phyloP scores from a whole-genome alignment of 1,139 yeast genomes.

The Debaryomycetaceae sp. region DNA sequence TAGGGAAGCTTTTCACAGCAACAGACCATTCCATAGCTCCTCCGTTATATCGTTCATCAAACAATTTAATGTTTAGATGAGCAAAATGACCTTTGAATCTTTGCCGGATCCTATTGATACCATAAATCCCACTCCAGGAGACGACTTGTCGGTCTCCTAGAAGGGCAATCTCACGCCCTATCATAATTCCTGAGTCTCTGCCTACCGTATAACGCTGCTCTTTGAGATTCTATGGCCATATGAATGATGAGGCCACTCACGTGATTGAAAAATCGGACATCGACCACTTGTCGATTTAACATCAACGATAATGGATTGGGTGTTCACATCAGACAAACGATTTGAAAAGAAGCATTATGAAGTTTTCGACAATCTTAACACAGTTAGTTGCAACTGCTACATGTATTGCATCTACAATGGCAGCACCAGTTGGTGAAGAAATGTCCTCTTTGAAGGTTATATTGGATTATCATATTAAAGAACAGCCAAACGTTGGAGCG shows the following conservation, averaged over 20 bases:
- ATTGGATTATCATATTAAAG: constrained; percentile 40
- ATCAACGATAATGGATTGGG: neutral
- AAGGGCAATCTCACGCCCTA: neutral
- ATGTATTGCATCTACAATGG: constrained; percentile 14
- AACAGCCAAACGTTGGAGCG: constrained; percentile 33
- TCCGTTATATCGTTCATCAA: neutral
- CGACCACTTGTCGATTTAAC: neutral
- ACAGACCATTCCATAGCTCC: neutral
- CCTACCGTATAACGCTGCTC: neutral
- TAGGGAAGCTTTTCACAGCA: too few species aligned
- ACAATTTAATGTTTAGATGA: neutral
- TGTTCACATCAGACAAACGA: neutral
- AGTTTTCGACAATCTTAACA: constrained; percentile 9
- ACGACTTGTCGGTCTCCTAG: neutral
- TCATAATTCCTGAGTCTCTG: neutral
- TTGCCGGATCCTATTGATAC: neutral
- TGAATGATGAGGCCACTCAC: too few species aligned
- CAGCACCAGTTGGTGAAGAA: constrained; percentile 16
- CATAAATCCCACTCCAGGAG: neutral
- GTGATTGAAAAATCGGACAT: neutral
- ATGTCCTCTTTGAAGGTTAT: constrained; percentile 28
- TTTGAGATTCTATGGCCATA: neutral
- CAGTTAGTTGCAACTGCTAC: constrained; percentile 14
- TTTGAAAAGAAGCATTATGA: constrained; percentile 1
- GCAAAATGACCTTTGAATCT: neutral